Percentiles rank a stretch among this genome's conserved stretches.
Conservation (phyloP, 1,284 basidiomycete genomes). For the Pascua guehoae region DNA sequence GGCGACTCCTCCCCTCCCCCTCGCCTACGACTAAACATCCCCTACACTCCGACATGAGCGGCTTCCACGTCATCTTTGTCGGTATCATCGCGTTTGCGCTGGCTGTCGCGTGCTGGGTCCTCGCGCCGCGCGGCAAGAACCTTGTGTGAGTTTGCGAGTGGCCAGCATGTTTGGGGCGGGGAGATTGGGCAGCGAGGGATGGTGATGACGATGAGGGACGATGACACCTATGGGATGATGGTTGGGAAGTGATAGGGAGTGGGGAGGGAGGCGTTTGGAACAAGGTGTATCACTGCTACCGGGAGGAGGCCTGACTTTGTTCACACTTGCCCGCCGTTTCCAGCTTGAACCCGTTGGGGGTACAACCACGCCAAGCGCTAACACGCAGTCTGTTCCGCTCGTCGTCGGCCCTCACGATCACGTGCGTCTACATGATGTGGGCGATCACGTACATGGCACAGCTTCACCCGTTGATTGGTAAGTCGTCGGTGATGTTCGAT, state of each 20-base stretch:
- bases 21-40: no score
- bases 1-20: no score
- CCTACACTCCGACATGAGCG: slow-evolving; percentile 21
- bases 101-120: slow-evolving; percentile 64
- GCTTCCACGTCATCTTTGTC: slow-evolving; percentile 41
- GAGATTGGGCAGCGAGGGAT: not conserved
- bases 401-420: slow-evolving; percentile 66
- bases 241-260: no score
- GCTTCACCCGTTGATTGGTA: slow-evolving; percentile 80
- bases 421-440: slow-evolving; percentile 90
- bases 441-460: slow-evolving; percentile 89
- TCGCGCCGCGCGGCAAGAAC: slow-evolving; percentile 75
- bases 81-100: slow-evolving; percentile 53
- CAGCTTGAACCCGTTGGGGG: not conserved
- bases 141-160: slow-evolving; percentile 65
- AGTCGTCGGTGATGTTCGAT: slow-evolving; percentile 20
- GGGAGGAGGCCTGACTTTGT: not conserved
- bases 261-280: no score
- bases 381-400: slow-evolving; percentile 70
- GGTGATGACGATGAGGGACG: not conserved
- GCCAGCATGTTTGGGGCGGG: slow-evolving; percentile 1
- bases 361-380: not conserved
- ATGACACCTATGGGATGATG: no score
- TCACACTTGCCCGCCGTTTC: not conserved
- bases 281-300: not conserved